A percentile compares a stretch with the other conserved stretches of the same genome.
Evolutionary conservation across 768 basidiomycete species (phyloP).

Genomic region (Tulasnella sp.): DNA sequence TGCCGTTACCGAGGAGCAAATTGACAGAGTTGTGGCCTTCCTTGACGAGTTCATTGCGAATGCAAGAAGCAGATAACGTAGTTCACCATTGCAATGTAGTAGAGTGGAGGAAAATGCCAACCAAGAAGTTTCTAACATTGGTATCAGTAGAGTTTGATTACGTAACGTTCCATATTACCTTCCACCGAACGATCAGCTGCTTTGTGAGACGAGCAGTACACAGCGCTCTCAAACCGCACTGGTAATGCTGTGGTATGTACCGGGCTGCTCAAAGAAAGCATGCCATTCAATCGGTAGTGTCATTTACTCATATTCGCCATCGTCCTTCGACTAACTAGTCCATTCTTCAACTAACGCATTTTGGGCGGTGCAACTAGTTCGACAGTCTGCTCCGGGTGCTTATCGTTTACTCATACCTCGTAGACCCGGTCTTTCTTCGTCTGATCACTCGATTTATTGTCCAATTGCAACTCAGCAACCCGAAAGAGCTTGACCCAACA

Average conservation of each 20-base stretch:
- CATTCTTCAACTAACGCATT: not conserved
- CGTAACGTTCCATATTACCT: no score
- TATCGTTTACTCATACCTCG: conserved; percentile 16
- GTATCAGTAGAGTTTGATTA: no score
- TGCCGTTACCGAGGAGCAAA: conserved; percentile 64
- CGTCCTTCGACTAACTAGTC: not conserved
- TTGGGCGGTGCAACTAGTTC: conserved; percentile 1
- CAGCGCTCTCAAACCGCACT: no score
- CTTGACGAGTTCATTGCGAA: conserved; percentile 29
- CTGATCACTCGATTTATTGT: conserved; percentile 13
- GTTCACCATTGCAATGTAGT: no score
- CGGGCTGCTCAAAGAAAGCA: conserved; percentile 17
- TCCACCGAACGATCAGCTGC: no score
- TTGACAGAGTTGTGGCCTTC: conserved; percentile 35
- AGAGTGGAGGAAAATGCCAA: no score
- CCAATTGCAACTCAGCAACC: conserved; percentile 13
- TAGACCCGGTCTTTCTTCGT: conserved; percentile 15
- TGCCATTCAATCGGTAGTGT: conserved; percentile 15
- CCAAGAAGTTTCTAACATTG: no score
- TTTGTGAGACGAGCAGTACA: no score
- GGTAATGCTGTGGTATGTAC: conserved; percentile 16
- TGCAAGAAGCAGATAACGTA: no score
- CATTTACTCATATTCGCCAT: not conserved
- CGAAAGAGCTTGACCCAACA: conserved; percentile 12
- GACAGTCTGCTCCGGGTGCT: conserved; percentile 15